Evolutionary conservation across 148 eudicot genomes (phyloP).

Genomic region (Talinum fruticosum): DNA sequence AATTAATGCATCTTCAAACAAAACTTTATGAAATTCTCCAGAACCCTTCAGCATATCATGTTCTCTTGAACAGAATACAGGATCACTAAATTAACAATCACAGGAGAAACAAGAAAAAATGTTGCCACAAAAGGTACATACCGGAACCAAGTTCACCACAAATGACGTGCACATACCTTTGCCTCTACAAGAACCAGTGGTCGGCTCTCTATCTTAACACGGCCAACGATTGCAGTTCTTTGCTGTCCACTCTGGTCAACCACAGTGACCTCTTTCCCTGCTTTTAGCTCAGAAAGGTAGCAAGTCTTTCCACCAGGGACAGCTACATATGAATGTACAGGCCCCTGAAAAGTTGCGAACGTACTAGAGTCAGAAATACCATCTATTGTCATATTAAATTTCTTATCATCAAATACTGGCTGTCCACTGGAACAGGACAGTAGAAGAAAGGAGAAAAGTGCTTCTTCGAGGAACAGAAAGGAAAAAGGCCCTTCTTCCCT

Average conservation of each 20-base stretch:
- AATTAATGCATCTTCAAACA: no score
- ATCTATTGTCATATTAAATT: slow-evolving; percentile 4
- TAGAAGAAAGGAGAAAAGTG: neutral
- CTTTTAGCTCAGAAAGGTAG: slow-evolving; percentile 83
- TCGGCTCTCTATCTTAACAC: slow-evolving; percentile 87
- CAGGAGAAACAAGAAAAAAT: neutral
- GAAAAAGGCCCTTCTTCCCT: neutral
- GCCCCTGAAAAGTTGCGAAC: slow-evolving; percentile 52
- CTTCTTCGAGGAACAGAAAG: neutral
- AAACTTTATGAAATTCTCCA: neutral
- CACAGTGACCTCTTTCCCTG: slow-evolving; percentile 80
- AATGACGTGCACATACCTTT: slow-evolving; percentile 44
- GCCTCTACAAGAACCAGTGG: slow-evolving; percentile 81
- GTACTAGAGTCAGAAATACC: neutral
- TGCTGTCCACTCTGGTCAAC: slow-evolving; percentile 71
- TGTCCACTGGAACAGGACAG: no score
- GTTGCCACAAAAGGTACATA: neutral
- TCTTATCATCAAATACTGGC: neutral
- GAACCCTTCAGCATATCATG: neutral
- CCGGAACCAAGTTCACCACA: neutral
- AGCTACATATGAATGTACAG: slow-evolving; percentile 94
- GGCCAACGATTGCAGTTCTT: slow-evolving; percentile 79
- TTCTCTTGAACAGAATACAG: neutral
- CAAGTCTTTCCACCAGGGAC: slow-evolving; percentile 86
- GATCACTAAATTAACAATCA: neutral